Evolutionary conservation across 2,329 filamentous ascomycete genomes (phyloP).

Genomic region (Gnomoniopsis sp.): DNA sequence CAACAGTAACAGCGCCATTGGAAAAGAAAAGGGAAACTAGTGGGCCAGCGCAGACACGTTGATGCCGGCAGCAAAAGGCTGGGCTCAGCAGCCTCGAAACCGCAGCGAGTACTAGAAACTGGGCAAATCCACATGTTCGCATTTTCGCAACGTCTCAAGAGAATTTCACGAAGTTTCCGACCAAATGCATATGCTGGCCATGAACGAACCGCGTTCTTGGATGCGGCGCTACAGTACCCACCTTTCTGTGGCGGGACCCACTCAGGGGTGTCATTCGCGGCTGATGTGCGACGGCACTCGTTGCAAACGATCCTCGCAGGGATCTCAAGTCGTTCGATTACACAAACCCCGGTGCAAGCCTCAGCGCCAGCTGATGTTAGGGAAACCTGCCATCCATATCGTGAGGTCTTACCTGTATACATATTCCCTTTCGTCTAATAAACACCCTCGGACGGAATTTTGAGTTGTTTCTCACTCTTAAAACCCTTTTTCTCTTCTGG

Average conservation of each 20-base stretch:
- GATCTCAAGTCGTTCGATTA: neutral
- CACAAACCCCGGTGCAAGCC: neutral
- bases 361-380: neutral
- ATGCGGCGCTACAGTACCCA: neutral
- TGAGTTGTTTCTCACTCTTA: neutral
- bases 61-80: too few species aligned
- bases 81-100: neutral
- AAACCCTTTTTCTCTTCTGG: neutral
- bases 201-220: neutral
- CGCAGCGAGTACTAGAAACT: neutral
- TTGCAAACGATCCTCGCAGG: slow-evolving; percentile 10
- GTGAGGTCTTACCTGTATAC: neutral
- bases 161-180: neutral
- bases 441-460: neutral
- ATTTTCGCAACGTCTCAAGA: neutral
- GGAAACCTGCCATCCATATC: neutral
- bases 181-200: neutral
- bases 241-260: neutral
- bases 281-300: slow-evolving; percentile 12
- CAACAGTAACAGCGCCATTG: too few species aligned
- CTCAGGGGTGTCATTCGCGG: slow-evolving; percentile 15
- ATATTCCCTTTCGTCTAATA: neutral
- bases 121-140: neutral
- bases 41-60: too few species aligned
- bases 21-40: too few species aligned